A percentile compares a stretch with the other conserved stretches of the same genome.
Conservation (phyloP, 176 grass and related monocot genomes). For the Sorghum bicolor region Sorghum_bicolor_NCBIv3 NC_012877.2:15761501-15762000, state of each 20-base stretch:
- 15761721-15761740: neutral
- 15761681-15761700: neutral
- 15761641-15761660: conserved; percentile 74
- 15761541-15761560: neutral
- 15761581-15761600: conserved; percentile 46
- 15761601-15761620: conserved; percentile 80
- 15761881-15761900: neutral
- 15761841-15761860: neutral
- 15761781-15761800: neutral
- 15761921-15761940: neutral
- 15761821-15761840: neutral
- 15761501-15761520: neutral
- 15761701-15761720: neutral
- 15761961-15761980: neutral
- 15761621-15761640: conserved; percentile 67
- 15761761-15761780: neutral
- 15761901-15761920: neutral
- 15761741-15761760: neutral
- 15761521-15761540: conserved; percentile 2
- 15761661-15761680: conserved; percentile 43
- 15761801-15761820: neutral
- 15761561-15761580: conserved; percentile 16
- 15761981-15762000: neutral
- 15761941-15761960: neutral
- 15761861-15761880: neutral